Conservation (phyloP, 345 rosid genomes). For the Anastatica hierochuntica region DNA sequence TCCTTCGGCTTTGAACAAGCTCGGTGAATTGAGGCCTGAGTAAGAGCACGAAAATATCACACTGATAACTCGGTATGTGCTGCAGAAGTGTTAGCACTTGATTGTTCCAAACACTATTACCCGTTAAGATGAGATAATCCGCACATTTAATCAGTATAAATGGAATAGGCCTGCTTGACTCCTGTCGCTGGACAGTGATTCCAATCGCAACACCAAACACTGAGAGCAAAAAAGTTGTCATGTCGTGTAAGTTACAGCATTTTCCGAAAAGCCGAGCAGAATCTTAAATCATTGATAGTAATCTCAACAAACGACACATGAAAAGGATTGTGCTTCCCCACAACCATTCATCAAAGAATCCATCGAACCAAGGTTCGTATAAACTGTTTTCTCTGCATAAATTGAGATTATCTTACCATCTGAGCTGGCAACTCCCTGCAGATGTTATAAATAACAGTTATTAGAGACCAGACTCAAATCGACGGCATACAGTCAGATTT, state of each 20-base stretch:
- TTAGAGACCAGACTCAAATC: slow-evolving; percentile 16
- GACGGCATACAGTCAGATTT: background rate
- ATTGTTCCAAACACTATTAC: slow-evolving; percentile 27
- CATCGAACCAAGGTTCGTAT: background rate
- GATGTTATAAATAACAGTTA: slow-evolving; percentile 7
- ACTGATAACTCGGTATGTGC: background rate
- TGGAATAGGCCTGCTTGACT: slow-evolving; percentile 58
- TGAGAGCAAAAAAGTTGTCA: slow-evolving; percentile 14
- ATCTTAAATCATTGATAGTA: background rate
- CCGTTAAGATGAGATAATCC: slow-evolving; percentile 75
- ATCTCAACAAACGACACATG: too few relatives aligned
- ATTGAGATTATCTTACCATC: slow-evolving; percentile 49
- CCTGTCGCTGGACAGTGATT: slow-evolving; percentile 63
- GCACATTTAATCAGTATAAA: slow-evolving; percentile 60
- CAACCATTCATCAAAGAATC: background rate
- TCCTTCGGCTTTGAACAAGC: slow-evolving; percentile 77
- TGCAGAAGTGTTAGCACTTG: background rate
- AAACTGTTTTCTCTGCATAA: background rate
- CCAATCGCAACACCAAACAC: slow-evolving; percentile 92
- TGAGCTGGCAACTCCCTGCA: slow-evolving; percentile 96
- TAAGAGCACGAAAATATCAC: background rate
- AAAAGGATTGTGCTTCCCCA: too few relatives aligned
- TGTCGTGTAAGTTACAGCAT: background rate
- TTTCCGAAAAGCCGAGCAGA: slow-evolving; percentile 6
- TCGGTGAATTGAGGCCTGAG: slow-evolving; percentile 58